A percentile compares a stretch with the other conserved stretches of the same genome.
Conservation (phyloP, 2,329 filamentous ascomycete genomes). For the Colletotrichum noveboracense region DNA sequence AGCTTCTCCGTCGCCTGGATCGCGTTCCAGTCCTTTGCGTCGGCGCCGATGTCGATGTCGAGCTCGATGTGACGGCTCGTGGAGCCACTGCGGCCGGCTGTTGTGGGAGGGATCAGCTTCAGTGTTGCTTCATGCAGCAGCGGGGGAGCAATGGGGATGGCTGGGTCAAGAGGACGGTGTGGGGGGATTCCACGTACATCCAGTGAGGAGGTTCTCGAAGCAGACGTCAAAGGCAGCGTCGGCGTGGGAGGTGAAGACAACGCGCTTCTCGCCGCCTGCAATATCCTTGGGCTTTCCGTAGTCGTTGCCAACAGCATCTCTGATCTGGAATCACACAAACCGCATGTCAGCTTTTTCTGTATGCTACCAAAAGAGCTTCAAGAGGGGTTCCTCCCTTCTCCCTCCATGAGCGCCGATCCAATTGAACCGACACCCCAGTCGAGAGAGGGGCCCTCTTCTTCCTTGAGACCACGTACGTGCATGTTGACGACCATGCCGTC, state of each 20-base stretch:
- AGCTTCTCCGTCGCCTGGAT: slow-evolving; percentile 97
- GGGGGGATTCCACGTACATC: slow-evolving; percentile 58
- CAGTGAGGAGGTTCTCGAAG: slow-evolving; percentile 83
- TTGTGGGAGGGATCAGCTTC: slow-evolving; percentile 25
- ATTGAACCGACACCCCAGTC: neutral
- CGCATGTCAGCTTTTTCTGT: neutral
- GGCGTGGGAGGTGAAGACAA: slow-evolving; percentile 90
- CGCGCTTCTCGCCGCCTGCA: slow-evolving; percentile 89
- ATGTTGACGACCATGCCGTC: slow-evolving; percentile 96
- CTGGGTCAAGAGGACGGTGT: neutral
- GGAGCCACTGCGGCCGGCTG: slow-evolving; percentile 45
- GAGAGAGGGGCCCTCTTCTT: neutral
- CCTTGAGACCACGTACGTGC: slow-evolving; percentile 68
- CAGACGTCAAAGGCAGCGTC: slow-evolving; percentile 96
- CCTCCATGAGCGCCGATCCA: neutral
- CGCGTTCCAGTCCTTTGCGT: slow-evolving; percentile 97
- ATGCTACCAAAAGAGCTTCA: neutral
- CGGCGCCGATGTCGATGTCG: slow-evolving; percentile 94
- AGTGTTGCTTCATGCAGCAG: neutral
- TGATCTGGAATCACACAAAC: slow-evolving; percentile 67
- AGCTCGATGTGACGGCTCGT: slow-evolving; percentile 80
- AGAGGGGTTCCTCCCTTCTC: neutral
- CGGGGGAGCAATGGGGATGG: neutral
- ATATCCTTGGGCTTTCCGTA: slow-evolving; percentile 92
- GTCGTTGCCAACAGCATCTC: slow-evolving; percentile 94